Evolutionary conservation across 345 rosid genomes (phyloP).

Genomic region (Nasturtium officinale): DNA sequence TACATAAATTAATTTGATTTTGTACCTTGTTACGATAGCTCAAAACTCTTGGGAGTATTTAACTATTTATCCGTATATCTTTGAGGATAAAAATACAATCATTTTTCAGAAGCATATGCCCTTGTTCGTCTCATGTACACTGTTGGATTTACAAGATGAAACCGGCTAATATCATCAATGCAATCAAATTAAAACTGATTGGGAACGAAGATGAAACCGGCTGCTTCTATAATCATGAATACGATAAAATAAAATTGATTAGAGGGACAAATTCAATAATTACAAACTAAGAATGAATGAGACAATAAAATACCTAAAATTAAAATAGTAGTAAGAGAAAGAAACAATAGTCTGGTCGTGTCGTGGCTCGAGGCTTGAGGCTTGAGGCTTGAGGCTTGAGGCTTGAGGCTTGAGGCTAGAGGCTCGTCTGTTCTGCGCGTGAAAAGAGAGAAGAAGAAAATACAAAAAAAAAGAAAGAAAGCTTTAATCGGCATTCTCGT

Average conservation of each 20-base stretch:
- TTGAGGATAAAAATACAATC: too few relatives aligned
- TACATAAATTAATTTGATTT: neutral
- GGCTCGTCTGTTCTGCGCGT: constrained; percentile 37
- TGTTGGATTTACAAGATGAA: too few relatives aligned
- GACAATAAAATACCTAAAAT: neutral
- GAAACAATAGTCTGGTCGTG: constrained; percentile 16
- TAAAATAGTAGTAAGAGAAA: neutral
- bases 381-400: too few relatives aligned
- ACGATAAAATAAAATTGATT: neutral
- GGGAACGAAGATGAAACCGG: too few relatives aligned
- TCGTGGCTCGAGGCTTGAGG: constrained; percentile 44
- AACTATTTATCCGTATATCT: neutral
- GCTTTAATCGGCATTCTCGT: constrained; percentile 27
- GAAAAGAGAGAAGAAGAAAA: constrained; percentile 18
- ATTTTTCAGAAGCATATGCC: too few relatives aligned
- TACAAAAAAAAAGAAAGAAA: neutral
- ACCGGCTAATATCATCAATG: too few relatives aligned
- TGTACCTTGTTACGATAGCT: neutral
- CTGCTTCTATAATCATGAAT: too few relatives aligned
- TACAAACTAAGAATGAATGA: neutral
- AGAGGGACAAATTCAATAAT: neutral
- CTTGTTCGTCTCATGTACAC: too few relatives aligned
- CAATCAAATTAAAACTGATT: neutral
- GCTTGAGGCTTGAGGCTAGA: too few relatives aligned
- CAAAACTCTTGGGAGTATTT: neutral